phyloP scores from a whole-genome alignment of 169 alveolate genomes.

The Cyclospora cayetanensis region DNA sequence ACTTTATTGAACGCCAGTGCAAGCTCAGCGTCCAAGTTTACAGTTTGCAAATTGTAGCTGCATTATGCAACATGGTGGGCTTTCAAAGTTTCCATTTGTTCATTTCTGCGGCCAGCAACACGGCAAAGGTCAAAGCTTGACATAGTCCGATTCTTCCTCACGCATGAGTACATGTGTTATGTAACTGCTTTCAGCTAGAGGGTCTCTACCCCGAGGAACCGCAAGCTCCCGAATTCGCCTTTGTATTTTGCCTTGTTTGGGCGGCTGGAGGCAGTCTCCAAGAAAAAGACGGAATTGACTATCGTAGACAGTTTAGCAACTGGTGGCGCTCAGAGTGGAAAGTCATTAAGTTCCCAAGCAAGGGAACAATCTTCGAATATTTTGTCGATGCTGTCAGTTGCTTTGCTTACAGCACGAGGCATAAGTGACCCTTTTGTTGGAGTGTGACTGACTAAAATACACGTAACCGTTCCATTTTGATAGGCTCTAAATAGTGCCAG shows the following conservation, averaged over 20 bases:
- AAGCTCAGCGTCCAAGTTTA: constrained; percentile 89
- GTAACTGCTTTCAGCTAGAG: constrained; percentile 38
- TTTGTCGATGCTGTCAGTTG: constrained; percentile 87
- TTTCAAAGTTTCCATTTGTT: too few relatives aligned
- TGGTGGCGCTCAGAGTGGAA: constrained; percentile 96
- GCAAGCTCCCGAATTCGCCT: constrained; percentile 90
- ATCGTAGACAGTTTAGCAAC: constrained; percentile 91
- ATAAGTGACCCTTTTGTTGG: too few relatives aligned
- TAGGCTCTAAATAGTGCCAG: too few relatives aligned
- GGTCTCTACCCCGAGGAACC: constrained; percentile 82
- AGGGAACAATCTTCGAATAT: constrained; percentile 96
- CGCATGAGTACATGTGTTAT: too few relatives aligned
- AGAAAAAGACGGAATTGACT: constrained; percentile 95
- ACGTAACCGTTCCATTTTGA: too few relatives aligned
- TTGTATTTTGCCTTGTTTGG: constrained; percentile 94
- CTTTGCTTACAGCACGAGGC: background rate
- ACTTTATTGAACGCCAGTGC: constrained; percentile 88
- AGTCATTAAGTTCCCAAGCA: constrained; percentile 94
- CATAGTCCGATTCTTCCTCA: too few relatives aligned
- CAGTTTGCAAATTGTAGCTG: constrained; percentile 84
- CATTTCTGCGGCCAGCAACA: background rate
- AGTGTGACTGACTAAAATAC: too few relatives aligned
- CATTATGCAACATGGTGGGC: constrained; percentile 88
- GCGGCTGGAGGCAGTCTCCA: constrained; percentile 94
- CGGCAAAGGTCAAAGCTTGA: background rate